Conservation (phyloP, 352 stramenopile genomes). For the Globisporangium iwayamae region DNA sequence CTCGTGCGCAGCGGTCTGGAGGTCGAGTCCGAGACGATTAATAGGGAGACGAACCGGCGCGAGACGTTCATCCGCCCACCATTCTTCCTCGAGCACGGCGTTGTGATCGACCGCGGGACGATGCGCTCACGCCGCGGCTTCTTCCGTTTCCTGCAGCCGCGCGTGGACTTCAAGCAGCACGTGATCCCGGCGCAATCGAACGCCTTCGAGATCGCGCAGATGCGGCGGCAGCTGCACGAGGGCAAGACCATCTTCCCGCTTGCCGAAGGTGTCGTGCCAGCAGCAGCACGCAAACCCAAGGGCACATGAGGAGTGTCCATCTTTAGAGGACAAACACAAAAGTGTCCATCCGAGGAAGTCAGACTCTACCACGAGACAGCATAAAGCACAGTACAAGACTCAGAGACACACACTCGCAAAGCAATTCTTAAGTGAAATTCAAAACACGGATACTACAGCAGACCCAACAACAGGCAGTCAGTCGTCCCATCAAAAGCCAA, state of each 20-base stretch:
- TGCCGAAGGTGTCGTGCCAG: background rate
- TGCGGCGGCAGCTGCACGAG: conserved; percentile 9
- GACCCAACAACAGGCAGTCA: background rate
- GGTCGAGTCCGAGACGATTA: conserved; percentile 3
- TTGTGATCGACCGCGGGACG: conserved; percentile 43
- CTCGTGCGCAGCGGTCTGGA: conserved; percentile 36
- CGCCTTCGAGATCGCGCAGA: conserved; percentile 10
- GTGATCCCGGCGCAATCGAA: conserved; percentile 14
- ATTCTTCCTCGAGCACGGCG: conserved; percentile 40
- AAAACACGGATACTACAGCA: background rate
- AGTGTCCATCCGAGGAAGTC: background rate
- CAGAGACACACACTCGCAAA: background rate
- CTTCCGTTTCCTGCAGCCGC: conserved; percentile 28
- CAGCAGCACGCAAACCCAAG: background rate
- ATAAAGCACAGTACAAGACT: background rate
- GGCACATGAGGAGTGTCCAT: background rate
- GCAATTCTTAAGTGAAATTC: background rate
- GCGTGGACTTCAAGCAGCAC: conserved; percentile 22
- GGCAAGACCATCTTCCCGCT: background rate
- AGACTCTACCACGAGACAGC: background rate
- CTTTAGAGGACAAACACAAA: background rate
- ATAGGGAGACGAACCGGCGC: conserved; percentile 16
- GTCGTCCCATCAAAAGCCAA: background rate
- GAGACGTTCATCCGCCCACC: conserved; percentile 34
- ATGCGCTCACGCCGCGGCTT: conserved; percentile 41